phyloP scores from a whole-genome alignment of 257 asterid genomes.

The Rehmannia glutinosa region DNA sequence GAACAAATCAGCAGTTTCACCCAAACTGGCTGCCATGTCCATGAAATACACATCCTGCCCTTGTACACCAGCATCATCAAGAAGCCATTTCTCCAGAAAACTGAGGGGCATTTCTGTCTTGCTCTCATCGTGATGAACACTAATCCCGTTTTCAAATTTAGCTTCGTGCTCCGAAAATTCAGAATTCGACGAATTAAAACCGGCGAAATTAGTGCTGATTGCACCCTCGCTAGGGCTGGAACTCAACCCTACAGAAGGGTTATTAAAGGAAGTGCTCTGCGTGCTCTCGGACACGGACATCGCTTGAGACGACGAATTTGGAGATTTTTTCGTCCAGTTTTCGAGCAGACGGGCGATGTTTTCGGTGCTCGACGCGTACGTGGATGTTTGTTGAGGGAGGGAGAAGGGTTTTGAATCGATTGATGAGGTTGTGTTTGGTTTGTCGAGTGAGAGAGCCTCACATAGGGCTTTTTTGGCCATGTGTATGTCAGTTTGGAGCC shows the following conservation, averaged over 20 bases:
- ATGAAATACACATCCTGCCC: conserved; percentile 60
- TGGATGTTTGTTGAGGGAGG: background rate
- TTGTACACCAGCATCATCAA: conserved; percentile 61
- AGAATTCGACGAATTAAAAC: conserved; percentile 28
- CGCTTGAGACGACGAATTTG: conserved; percentile 20
- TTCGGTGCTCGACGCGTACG: conserved; percentile 70
- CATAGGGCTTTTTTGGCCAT: conserved; percentile 65
- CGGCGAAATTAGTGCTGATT: conserved; percentile 22
- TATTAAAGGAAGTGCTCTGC: conserved; percentile 19
- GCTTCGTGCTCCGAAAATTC: conserved; percentile 28
- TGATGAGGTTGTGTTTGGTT: conserved; percentile 4
- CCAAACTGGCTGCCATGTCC: conserved; percentile 50
- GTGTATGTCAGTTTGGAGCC: conserved; percentile 76
- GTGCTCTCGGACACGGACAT: conserved; percentile 25
- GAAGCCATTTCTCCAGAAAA: conserved; percentile 76
- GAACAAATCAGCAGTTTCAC: conserved; percentile 74
- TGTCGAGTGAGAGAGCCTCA: conserved; percentile 60
- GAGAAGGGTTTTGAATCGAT: conserved; percentile 2
- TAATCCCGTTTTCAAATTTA: conserved; percentile 6
- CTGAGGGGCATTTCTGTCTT: conserved; percentile 50
- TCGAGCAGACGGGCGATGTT: conserved; percentile 77
- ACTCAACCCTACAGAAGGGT: conserved; percentile 26
- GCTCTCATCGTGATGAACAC: conserved; percentile 18
- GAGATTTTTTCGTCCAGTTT: conserved; percentile 57
- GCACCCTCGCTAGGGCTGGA: conserved; percentile 55